Evolutionary conservation across 768 basidiomycete species (phyloP), one percentile per base, ranked within the genome.

Genomic region (Trametes sanguinea): DNA sequence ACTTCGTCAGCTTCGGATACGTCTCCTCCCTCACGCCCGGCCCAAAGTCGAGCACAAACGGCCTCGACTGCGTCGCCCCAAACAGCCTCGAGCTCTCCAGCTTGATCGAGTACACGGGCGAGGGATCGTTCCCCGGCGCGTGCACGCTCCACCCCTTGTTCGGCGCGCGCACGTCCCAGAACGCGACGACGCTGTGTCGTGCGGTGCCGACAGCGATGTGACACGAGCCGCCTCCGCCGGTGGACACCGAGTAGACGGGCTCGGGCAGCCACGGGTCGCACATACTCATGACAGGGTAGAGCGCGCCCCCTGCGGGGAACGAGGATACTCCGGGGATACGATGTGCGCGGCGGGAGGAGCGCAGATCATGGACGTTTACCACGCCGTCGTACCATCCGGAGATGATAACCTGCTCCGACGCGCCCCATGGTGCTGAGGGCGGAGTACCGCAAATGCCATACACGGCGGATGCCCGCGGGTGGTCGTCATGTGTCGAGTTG

Each of bases 331-430:
- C 64, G 35, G 64, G 64, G n/a, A 59, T 63, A 50, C 57, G 47
- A 32, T 64, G 51, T 2, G 62, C 62, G 47, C 66, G 67, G 14
- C 65, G 52, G 32, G 72, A 77, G 16, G 83, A 77, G 29, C 92
- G 89, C 43, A 94, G 80, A 72, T 94, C 92, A 73, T 92, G 86
- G 53, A 90, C 80, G 40, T 83, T 81, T 37, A 91, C 87, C 51
- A 79, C 72, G 10, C 92, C 88, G 69, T 94, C 90, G 72, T 85
- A 94, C 90, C 92, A 93, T 1, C 90, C 92, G 1, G 89, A 88
- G 40, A 91, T 79, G 27, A 94, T 58, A 17, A 91, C 81, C 67
- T 90, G 81, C 16, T 88, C 84, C 3, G 89, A 88, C 2, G 82
- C 74, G 3, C 91, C 90, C 81, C 87, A 86, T 1, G 86, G 83